A percentile compares a stretch with the other conserved stretches of the same genome.
phyloP scores from a whole-genome alignment of 2,329 filamentous ascomycete species.

The Ilyonectria sp. region DNA sequence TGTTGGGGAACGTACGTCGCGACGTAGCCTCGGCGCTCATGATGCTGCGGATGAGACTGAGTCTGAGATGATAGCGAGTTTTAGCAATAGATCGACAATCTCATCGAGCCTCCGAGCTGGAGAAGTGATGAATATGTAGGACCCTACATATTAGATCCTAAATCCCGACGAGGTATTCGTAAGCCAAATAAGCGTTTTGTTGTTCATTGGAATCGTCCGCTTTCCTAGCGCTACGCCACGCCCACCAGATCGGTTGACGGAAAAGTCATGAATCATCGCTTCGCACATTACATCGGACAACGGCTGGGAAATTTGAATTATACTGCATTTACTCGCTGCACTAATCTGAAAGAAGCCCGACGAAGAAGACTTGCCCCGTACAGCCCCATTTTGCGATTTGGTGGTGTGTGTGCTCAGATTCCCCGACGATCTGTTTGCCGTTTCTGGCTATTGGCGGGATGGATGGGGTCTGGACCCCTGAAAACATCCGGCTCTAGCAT shows the following conservation, averaged over 20 bases:
- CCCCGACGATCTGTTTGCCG: constrained; percentile 37
- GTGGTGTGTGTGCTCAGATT: background rate
- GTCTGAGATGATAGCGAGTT: background rate
- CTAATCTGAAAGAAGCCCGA: background rate
- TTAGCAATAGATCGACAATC: too few species aligned
- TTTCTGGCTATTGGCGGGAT: constrained; percentile 11
- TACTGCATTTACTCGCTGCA: background rate
- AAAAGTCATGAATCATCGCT: constrained; percentile 45
- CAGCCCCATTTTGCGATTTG: background rate
- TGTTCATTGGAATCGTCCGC: background rate
- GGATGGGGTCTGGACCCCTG: constrained; percentile 3
- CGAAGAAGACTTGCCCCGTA: background rate
- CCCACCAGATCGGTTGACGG: constrained; percentile 2
- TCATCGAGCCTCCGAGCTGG: background rate
- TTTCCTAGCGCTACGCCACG: constrained; percentile 30
- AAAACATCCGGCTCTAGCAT: background rate
- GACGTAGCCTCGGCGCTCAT: constrained; percentile 9
- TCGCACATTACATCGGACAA: background rate
- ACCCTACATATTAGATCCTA: background rate
- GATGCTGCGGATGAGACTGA: background rate
- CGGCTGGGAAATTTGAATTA: background rate
- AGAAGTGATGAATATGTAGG: background rate
- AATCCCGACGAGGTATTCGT: background rate
- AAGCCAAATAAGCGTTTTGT: background rate
- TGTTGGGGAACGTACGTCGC: constrained; percentile 26